Evolutionary conservation across 306 rosid species (phyloP).

Genomic region (Canavalia gladiata): DNA sequence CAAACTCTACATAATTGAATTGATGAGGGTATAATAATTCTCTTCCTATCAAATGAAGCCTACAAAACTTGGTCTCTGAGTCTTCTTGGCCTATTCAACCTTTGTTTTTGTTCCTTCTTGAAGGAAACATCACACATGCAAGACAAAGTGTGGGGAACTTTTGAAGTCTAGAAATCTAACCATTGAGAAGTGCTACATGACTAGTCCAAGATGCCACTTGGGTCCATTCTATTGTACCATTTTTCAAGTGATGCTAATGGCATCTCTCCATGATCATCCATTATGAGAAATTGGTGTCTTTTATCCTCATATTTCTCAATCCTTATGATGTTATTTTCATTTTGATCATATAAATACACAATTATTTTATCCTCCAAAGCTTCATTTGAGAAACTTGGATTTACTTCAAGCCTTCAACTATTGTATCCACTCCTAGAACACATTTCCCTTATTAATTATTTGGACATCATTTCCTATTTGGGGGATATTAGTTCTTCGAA

Average conservation of each 20-base stretch:
- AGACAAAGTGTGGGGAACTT: constrained; percentile 21
- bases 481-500: too few relatives aligned
- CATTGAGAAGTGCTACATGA: constrained; percentile 65
- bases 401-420: constrained; percentile 47
- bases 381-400: constrained; percentile 39
- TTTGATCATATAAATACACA: constrained; percentile 23
- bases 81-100: constrained; percentile 34
- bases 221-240: constrained; percentile 66
- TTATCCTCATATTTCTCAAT: constrained; percentile 49
- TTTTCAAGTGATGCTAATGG: constrained; percentile 62
- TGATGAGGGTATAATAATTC: constrained; percentile 48
- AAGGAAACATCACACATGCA: constrained; percentile 44
- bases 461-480: too few relatives aligned
- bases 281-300: constrained; percentile 54
- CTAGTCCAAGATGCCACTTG: constrained; percentile 61
- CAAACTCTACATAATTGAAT: constrained; percentile 42
- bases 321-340: constrained; percentile 42
- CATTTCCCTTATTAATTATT: too few relatives aligned
- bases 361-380: too few relatives aligned
- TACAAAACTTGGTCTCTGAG: constrained; percentile 45
- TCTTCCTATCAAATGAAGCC: constrained; percentile 49
- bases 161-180: constrained; percentile 74
- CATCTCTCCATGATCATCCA: constrained; percentile 54
- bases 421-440: constrained; percentile 54
- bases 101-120: constrained; percentile 38